Conservation (phyloP, 768 basidiomycete species). For the Boletus huronensis region DNA sequence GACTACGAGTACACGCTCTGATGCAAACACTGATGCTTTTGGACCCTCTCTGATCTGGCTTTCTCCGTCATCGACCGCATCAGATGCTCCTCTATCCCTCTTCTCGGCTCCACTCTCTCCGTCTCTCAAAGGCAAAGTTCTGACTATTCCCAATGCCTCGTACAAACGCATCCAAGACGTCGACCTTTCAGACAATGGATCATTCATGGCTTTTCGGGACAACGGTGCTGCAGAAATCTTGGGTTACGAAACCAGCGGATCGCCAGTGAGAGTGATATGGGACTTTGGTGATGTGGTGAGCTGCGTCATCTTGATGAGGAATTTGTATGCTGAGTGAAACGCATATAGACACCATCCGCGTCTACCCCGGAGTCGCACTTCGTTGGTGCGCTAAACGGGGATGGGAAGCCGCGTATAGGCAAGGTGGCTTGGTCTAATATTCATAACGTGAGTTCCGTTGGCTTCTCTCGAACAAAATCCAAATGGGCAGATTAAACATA, state of each 20-base stretch:
- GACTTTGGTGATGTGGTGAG: slow-evolving; percentile 56
- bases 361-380: slow-evolving; percentile 50
- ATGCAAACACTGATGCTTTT: not conserved
- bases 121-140: slow-evolving; percentile 46
- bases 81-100: slow-evolving; percentile 14
- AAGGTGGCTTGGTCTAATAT: slow-evolving; percentile 66
- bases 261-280: slow-evolving; percentile 44
- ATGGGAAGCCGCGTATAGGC: slow-evolving; percentile 52
- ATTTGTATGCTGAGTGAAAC: not conserved
- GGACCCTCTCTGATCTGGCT: slow-evolving; percentile 36
- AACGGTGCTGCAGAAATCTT: slow-evolving; percentile 60
- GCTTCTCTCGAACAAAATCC: not conserved
- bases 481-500: slow-evolving; percentile 24
- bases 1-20: not conserved
- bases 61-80: slow-evolving; percentile 17
- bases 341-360: slow-evolving; percentile 39
- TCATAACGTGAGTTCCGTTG: slow-evolving; percentile 43
- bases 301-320: not conserved
- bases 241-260: slow-evolving; percentile 37
- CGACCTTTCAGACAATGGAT: slow-evolving; percentile 51
- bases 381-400: slow-evolving; percentile 49
- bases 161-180: slow-evolving; percentile 61
- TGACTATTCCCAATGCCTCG: slow-evolving; percentile 37
- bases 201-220: slow-evolving; percentile 54
- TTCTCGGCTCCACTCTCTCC: slow-evolving; percentile 46